Base-by-base conservation (phyloP, 2,329 filamentous ascomycete species). In the Diaporthe sp. region DNA sequence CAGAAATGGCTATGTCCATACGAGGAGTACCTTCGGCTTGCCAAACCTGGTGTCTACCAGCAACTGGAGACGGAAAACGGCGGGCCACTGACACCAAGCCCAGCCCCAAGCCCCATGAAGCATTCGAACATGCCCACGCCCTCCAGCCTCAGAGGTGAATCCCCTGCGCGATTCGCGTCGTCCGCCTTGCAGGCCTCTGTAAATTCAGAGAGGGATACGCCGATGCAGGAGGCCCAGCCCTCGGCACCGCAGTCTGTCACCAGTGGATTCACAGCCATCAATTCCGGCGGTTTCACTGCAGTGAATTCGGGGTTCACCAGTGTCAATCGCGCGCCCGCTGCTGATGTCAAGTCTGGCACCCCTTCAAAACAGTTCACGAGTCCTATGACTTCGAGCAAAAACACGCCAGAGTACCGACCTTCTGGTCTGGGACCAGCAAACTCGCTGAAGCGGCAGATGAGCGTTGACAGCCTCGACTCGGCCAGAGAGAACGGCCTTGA, bases 1-100 rank as follows among this genome's bases (percentile, higher is more conserved):
- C 95, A 98, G 83, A 93, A 96, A 85, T 99, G 97, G 95, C 92
- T 99, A 4, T 95, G 95, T 81, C 97, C 97, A 0, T 99, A 98
- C 80, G 97, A 99, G 84, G 95, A 98, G 78, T 99, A 98, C 82
- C 87, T 99, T 58, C 91, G 94, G 71, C 88, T 96, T 19, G 96
- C 95, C 71, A 98, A 98, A 83, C 97, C 97, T 4, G 95, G 95
- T 42, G 96, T 98, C n/a, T 96, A 98, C 80, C 96, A 98, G 80
- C 95, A 98, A 84, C 87, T 98, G 13, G 96, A 98, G 83, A 91
- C 94, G 77, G 96, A 98, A 83, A 95, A 98, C 81, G 96, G 96
- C 76, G 97, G 96, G 1, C 95, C 96, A 22, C 91, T 97, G 77
- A 98, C 96, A 0, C 95, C 96, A 4, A 92, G 90, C 77, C 90